Base-by-base conservation (phyloP, 495 filamentous ascomycete species). In the Chaetomidium leptoderma region DNA sequence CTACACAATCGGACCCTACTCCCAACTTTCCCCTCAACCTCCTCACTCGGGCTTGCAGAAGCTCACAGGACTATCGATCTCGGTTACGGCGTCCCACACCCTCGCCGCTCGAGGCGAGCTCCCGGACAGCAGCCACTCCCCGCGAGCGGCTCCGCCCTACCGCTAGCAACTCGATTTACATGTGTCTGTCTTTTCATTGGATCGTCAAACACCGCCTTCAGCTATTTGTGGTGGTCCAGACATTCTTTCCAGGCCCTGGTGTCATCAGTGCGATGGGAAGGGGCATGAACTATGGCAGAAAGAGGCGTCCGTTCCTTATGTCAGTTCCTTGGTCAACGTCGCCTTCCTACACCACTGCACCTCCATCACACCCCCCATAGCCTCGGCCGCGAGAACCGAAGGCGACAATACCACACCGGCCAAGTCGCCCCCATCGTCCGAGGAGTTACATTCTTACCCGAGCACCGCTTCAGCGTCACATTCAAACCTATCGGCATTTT, bases 41-140 rank as follows among this genome's bases (percentile, higher is more conserved):
- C 55, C 21, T 16, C 3, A 3, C n/a, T 6, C n/a, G n/a, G n/a
- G 4, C 26, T 7, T 46, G 36, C 51, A 55, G 21, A 21, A 17
- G 16, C 33, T 37, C 4, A 26, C 32, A 36, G 23, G 7, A 60
- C 52, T 55, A 60, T 60, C 17, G 58, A 56, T 29, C 42, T 44
- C 39, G 32, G 45, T 26, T 29, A 55, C 42, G 11, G n/a, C 27
- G 8, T 33, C 14, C 50, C 19, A 35, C 51, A 29, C 30, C 40
- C 23, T 13, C 32, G 7, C 16, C 4, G 5, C 26, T 13, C 33
- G 6, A 60, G 33, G 51, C 17, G 35, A 55, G 35, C 33, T 24
- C 14, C 23, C 21, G 6, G 8, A 19, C 33, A 11, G 44, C 35
- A 32, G 57, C 42, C 44, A 33, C 43, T 19, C 14, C 30, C 23